phyloP scores from a whole-genome alignment of 768 basidiomycete species.

The Collybia sordida region DNA sequence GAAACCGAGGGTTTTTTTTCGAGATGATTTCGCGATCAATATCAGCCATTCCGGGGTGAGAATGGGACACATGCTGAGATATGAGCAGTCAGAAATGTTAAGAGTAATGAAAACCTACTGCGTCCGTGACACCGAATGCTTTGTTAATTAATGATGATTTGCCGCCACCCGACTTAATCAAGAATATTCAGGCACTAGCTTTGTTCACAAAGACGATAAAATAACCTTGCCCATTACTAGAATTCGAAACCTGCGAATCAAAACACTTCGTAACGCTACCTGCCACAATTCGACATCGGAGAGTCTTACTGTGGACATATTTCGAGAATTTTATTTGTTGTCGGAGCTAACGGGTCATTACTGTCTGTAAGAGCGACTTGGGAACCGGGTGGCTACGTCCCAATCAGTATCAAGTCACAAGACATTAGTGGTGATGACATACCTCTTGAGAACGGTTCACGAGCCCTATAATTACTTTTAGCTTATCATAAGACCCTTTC shows the following conservation, averaged over 20 bases:
- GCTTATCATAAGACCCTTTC: too few species aligned
- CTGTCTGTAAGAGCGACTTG: too few species aligned
- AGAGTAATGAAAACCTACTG: slow-evolving; percentile 10
- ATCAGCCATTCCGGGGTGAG: slow-evolving; percentile 6
- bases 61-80: background rate
- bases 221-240: slow-evolving; percentile 26
- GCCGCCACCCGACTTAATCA: slow-evolving; percentile 24
- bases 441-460: too few species aligned
- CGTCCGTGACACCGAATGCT: slow-evolving; percentile 24
- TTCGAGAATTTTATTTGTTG: slow-evolving; percentile 13
- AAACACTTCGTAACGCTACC: background rate
- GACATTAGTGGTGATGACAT: too few species aligned
- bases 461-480: too few species aligned
- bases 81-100: background rate
- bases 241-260: slow-evolving; percentile 19
- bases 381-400: too few species aligned
- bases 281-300: background rate
- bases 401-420: too few species aligned
- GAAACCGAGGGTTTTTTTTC: slow-evolving; percentile 19
- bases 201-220: background rate
- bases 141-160: slow-evolving; percentile 28
- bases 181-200: background rate
- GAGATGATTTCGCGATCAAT: slow-evolving; percentile 21
- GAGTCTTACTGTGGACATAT: slow-evolving; percentile 12
- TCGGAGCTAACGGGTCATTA: slow-evolving; percentile 2